A percentile compares a stretch with the other conserved stretches of the same genome.
Evolutionary conservation across 2,329 filamentous ascomycete species (phyloP).

Genomic region (Bipolaris bicolor): DNA sequence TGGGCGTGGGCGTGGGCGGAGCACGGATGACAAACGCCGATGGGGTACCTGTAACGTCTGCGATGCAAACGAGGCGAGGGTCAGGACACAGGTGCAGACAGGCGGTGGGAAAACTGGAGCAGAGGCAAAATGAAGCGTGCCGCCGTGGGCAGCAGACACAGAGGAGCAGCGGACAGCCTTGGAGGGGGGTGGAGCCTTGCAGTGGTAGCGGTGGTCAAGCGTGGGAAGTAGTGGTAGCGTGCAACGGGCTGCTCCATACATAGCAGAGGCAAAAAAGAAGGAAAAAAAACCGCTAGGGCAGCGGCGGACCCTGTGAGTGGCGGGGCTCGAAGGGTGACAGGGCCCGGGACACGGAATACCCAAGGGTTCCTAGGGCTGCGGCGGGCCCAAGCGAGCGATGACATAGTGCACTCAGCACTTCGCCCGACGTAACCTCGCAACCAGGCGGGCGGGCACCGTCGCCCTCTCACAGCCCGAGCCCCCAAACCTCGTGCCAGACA

Average conservation of each 20-base stretch:
- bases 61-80: neutral
- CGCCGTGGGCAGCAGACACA: neutral
- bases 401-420: conserved; percentile 15
- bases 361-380: conserved; percentile 1
- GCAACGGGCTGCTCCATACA: too few species aligned
- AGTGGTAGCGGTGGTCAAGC: neutral
- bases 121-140: conserved; percentile 9
- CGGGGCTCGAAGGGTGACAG: neutral
- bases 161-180: neutral
- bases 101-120: neutral
- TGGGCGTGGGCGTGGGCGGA: conserved; percentile 12
- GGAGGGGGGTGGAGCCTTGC: neutral
- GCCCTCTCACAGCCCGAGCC: conserved; percentile 5
- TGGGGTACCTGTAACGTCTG: conserved; percentile 1
- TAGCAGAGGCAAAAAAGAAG: neutral
- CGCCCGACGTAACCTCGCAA: conserved; percentile 12
- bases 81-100: neutral
- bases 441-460: conserved; percentile 8
- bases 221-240: too few species aligned
- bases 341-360: too few species aligned
- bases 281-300: neutral
- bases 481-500: too few species aligned
- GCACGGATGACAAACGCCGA: too few species aligned
- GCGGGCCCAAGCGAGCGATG: conserved; percentile 19
- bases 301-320: conserved; percentile 5